phyloP scores from a whole-genome alignment of 2,329 filamentous ascomycete genomes.

The Hymenoscyphus salicellus region DNA sequence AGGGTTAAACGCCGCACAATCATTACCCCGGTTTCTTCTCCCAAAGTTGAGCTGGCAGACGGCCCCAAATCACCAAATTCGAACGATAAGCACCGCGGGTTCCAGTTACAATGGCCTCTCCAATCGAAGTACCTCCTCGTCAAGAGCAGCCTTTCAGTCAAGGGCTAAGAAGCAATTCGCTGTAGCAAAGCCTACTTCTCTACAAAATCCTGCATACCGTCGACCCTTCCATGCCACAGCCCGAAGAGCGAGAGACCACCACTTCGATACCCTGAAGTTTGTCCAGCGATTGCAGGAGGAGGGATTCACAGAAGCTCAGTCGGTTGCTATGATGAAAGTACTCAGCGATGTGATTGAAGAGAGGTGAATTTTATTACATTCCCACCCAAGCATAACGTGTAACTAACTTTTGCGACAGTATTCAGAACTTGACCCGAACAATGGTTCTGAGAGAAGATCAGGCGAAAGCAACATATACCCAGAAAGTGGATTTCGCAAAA shows the following conservation, averaged over 20 bases:
- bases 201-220: constrained; percentile 22
- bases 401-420: constrained; percentile 49
- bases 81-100: constrained; percentile 27
- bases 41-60: constrained; percentile 36
- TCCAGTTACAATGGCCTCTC: constrained; percentile 14
- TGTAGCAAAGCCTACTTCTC: constrained; percentile 18
- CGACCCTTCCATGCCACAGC: constrained; percentile 67
- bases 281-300: constrained; percentile 86
- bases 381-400: not conserved
- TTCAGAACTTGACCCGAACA: constrained; percentile 93
- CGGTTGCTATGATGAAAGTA: constrained; percentile 97
- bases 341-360: constrained; percentile 96
- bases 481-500: constrained; percentile 98
- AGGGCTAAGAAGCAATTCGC: constrained; percentile 6
- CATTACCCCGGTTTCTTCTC: constrained; percentile 35
- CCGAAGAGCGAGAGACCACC: constrained; percentile 68
- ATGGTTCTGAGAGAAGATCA: constrained; percentile 97
- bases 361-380: constrained; percentile 51
- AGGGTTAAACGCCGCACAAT: constrained; percentile 22
- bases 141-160: not conserved
- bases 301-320: constrained; percentile 92
- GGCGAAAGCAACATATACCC: constrained; percentile 72
- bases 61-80: constrained; percentile 21
- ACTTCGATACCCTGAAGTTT: constrained; percentile 98
- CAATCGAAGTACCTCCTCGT: not conserved